phyloP scores from a whole-genome alignment of 2,329 filamentous ascomycete genomes.

The Neofusicoccum ribis region DNA sequence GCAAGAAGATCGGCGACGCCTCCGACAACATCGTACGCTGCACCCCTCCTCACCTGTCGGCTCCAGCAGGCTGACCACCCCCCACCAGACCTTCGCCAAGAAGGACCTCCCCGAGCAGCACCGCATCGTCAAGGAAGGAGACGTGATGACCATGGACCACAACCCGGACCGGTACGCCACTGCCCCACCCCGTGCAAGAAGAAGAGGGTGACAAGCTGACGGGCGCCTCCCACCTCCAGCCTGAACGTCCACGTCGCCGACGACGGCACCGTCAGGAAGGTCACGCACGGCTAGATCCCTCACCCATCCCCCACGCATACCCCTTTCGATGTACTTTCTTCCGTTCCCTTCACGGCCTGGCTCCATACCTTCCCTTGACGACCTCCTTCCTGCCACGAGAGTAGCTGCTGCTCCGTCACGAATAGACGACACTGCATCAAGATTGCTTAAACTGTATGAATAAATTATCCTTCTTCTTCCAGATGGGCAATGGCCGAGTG shows the following conservation, averaged over 20 bases:
- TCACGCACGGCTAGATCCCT: conserved; percentile 43
- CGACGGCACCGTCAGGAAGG: conserved; percentile 51
- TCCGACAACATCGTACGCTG: conserved; percentile 45
- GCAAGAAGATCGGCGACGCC: conserved; percentile 53
- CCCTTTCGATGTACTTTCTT: background rate
- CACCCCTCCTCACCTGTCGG: background rate
- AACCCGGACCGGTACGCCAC: conserved; percentile 45
- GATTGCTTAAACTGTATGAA: too few species aligned
- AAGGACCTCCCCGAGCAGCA: conserved; percentile 50
- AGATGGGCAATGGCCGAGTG: too few species aligned
- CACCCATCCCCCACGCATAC: background rate
- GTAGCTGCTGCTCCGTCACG: too few species aligned
- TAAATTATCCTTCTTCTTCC: too few species aligned
- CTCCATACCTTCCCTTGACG: too few species aligned
- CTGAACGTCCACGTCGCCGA: conserved; percentile 52
- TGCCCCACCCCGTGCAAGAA: background rate
- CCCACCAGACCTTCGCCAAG: conserved; percentile 51
- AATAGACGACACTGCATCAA: too few species aligned
- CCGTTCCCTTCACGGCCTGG: too few species aligned
- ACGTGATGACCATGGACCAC: conserved; percentile 49
- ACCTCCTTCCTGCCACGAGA: too few species aligned
- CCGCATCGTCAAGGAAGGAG: conserved; percentile 48
- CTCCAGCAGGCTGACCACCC: background rate
- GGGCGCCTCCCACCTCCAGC: conserved; percentile 17
- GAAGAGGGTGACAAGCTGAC: background rate